These are phyloP conservation scores for Triglochin maritima DNA, from an alignment of 106 monocot species.

Conservation along the genomic window DNA sequence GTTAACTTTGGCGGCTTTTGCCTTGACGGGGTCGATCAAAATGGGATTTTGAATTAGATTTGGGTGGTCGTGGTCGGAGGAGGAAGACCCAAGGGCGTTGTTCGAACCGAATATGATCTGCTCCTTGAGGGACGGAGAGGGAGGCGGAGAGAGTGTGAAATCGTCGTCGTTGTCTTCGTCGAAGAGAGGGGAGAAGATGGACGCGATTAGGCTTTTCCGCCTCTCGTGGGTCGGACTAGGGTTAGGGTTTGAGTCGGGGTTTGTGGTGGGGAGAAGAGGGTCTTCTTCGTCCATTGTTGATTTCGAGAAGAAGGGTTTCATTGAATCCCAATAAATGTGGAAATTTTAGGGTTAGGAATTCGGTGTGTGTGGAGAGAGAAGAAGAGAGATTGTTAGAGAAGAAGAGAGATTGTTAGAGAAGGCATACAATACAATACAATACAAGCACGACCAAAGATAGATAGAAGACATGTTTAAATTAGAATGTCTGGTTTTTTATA, in stretches of 20 bases:
- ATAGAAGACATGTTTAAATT: no score
- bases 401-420: no score
- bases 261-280: slow-evolving; percentile 5
- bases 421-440: no score
- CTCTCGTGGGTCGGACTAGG: neutral
- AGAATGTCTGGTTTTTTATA: no score
- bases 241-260: neutral
- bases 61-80: neutral
- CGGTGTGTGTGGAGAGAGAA: no score
- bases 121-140: slow-evolving; percentile 40
- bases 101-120: slow-evolving; percentile 53
- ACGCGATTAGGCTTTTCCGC: neutral
- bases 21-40: neutral
- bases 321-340: no score
- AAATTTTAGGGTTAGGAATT: no score
- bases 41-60: neutral
- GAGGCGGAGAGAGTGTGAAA: slow-evolving; percentile 1
- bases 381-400: no score
- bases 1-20: neutral
- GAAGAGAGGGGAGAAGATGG: slow-evolving; percentile 42
- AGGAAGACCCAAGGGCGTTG: neutral
- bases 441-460: no score
- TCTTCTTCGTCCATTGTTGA: neutral
- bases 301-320: no score
- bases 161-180: slow-evolving; percentile 38